Evolutionary conservation across 202 grass and related monocot species (phyloP).

Genomic region (Carex sylvatica): DNA sequence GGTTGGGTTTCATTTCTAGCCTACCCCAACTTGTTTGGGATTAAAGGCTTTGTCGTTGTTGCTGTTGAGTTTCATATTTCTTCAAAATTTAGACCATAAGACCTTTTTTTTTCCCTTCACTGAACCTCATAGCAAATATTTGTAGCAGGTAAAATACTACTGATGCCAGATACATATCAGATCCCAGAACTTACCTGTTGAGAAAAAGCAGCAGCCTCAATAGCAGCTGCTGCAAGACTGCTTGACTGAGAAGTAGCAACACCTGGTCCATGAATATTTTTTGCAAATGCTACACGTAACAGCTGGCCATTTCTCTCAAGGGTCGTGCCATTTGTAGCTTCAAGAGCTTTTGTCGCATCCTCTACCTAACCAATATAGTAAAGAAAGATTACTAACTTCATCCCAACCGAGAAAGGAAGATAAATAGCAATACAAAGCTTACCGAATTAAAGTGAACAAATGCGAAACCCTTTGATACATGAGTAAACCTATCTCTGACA

Average conservation of each 20-base stretch:
- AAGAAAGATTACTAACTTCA: conserved; percentile 18
- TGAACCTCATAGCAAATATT: neutral
- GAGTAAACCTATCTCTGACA: conserved; percentile 97
- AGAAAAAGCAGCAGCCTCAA: conserved; percentile 98
- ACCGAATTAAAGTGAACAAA: conserved; percentile 98
- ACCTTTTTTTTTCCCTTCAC: neutral
- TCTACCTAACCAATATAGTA: conserved; percentile 58
- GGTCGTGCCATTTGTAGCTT: conserved; percentile 88
- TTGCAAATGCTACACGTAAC: conserved; percentile 90
- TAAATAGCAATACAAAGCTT: conserved; percentile 29
- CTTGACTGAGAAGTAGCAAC: conserved; percentile 71
- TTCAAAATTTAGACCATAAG: neutral
- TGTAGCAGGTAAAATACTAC: neutral
- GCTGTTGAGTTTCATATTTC: too few species aligned
- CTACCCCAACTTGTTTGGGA: too few species aligned
- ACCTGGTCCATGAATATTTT: conserved; percentile 84
- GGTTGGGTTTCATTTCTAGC: too few species aligned
- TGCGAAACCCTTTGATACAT: conserved; percentile 96
- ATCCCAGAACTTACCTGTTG: conserved; percentile 58
- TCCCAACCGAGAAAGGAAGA: conserved; percentile 18
- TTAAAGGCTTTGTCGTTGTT: too few species aligned
- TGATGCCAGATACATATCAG: neutral
- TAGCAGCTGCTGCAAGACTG: conserved; percentile 88
- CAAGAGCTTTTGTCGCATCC: conserved; percentile 95
- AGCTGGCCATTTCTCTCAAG: conserved; percentile 91